Evolutionary conservation across 768 basidiomycete species (phyloP), one percentile per base, ranked within the genome.

Genomic region (Russula sp.): DNA sequence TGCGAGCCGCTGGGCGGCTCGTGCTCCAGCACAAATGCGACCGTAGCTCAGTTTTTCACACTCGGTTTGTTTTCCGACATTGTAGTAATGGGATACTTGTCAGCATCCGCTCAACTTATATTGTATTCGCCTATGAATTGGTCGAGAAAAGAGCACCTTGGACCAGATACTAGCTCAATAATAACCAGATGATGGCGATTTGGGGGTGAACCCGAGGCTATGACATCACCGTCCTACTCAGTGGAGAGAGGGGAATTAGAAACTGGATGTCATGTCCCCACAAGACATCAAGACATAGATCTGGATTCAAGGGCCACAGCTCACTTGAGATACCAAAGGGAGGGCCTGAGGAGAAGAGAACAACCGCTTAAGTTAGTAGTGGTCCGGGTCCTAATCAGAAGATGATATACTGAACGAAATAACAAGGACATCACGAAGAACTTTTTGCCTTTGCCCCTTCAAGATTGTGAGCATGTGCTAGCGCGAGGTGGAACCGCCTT

Each of bases 401-500:
- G 34, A 44, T 36, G 46, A 51, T 13, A 24, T 56, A 22, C n/a
- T 18, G 40, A 52, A 44, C 22, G 55, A 53, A 20, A 48, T 48
- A 22, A 48, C 46, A 48, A 48, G 38, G 20, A 13, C 56, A 46
- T 46, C 49, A 52, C 26, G 50, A 52, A 28, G 57, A 46, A 50
- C 32, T 10, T 54, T 54, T 36, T 6, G 20, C 32, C 38, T 16
- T 59, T 48, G 9, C 58, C 52, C 58, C 24, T 64, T 64, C 57
- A 16, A 48, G 58, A n/a, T 38, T 24, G 26, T 30, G 63, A 8
- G 58, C 63, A 48, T 64, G 58, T 49, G 63, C 18, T 44, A 51
- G 11, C 52, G 20, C 7, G 58, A 59, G 58, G 26, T 63, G 57
- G 63, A 49, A 34, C 58, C 58, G 58, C 51, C 51, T 22, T 40